phyloP scores from a whole-genome alignment of 1,284 basidiomycete species.

The Cystobasidium sp. region DNA sequence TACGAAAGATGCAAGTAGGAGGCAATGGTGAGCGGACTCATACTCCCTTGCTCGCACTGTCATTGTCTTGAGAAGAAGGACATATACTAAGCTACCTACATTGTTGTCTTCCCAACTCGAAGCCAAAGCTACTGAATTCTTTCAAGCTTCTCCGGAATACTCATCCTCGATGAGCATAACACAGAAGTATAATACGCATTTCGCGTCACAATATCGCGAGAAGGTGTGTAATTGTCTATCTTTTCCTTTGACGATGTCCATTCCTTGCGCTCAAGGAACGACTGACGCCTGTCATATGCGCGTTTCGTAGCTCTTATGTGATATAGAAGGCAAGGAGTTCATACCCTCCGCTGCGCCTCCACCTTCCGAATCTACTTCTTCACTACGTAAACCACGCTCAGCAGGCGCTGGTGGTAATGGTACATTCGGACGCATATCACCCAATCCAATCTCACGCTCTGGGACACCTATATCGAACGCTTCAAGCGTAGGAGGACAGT shows the following conservation, averaged over 20 bases:
- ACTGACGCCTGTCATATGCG: conserved; percentile 15
- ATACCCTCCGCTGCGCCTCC: conserved; percentile 68
- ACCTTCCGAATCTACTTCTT: conserved; percentile 54
- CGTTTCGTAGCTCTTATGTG: conserved; percentile 67
- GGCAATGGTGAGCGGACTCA: conserved; percentile 66
- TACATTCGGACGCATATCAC: conserved; percentile 59
- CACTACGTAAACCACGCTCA: conserved; percentile 62
- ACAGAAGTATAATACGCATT: conserved; percentile 89
- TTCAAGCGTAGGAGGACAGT: conserved; percentile 47
- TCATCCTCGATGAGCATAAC: conserved; percentile 69
- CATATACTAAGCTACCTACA: conserved; percentile 46
- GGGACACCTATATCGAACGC: conserved; percentile 64
- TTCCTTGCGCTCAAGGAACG: not conserved
- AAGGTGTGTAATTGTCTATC: conserved; percentile 65
- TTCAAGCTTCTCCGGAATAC: conserved; percentile 78
- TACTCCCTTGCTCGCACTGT: not conserved
- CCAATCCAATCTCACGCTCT: conserved; percentile 63
- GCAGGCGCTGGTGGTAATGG: conserved; percentile 24
- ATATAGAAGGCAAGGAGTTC: conserved; percentile 72
- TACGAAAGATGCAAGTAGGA: conserved; percentile 87
- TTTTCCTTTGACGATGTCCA: not conserved
- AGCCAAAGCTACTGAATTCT: conserved; percentile 59
- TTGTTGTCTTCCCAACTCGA: not conserved
- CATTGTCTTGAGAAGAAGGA: conserved; percentile 37
- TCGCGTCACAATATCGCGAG: conserved; percentile 85